Evolutionary conservation across 345 rosid genomes (phyloP).

Genomic region (Euphorbia peplus): DNA sequence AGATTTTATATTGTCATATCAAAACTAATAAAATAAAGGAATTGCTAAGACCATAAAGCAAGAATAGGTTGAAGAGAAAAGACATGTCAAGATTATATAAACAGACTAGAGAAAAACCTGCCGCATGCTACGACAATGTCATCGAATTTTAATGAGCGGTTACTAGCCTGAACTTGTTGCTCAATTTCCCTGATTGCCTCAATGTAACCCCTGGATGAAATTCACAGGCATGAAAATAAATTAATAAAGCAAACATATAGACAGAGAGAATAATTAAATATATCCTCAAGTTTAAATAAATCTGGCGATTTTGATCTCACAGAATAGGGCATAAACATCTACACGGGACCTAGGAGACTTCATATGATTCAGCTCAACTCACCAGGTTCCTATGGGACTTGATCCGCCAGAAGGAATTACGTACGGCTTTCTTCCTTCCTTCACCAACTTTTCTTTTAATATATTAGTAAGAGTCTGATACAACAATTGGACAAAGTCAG

Average conservation of each 20-base stretch:
- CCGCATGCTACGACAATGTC: constrained; percentile 95
- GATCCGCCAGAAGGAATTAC: constrained; percentile 97
- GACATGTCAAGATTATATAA: not conserved
- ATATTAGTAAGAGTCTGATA: constrained; percentile 64
- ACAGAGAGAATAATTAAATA: not conserved
- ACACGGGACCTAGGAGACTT: not conserved
- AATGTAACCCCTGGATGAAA: constrained; percentile 70
- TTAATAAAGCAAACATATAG: not conserved
- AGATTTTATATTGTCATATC: not conserved
- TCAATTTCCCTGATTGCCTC: constrained; percentile 88
- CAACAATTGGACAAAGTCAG: constrained; percentile 19
- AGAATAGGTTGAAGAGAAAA: not conserved
- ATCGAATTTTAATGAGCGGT: constrained; percentile 52
- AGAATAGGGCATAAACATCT: not conserved
- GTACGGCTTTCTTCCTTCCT: constrained; percentile 82
- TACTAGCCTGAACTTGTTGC: constrained; percentile 54
- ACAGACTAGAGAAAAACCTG: constrained; percentile 53
- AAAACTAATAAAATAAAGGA: not conserved
- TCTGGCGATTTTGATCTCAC: not conserved
- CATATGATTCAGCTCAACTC: constrained; percentile 27
- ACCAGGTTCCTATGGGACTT: constrained; percentile 92
- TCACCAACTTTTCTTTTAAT: constrained; percentile 69
- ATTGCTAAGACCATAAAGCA: not conserved
- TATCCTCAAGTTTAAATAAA: not conserved
- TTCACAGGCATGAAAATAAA: not conserved